Evolutionary conservation across 2,329 filamentous ascomycete genomes (phyloP), one percentile per base, ranked within the genome.

Genomic region (Beauveria pseudobassiana): DNA sequence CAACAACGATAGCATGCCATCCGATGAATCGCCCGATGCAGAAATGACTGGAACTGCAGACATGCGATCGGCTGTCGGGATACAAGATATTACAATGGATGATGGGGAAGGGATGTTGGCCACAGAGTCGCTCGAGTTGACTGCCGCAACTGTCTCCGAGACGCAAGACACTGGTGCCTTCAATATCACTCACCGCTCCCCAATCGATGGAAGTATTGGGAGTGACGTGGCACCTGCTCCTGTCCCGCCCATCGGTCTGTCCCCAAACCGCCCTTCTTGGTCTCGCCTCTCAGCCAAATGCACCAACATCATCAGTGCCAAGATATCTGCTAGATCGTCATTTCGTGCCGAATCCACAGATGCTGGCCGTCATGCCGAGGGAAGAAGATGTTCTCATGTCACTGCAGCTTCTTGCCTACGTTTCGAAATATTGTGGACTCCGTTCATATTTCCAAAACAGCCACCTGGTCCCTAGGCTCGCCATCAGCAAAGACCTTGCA

Each of bases 381-480:
- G 95, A 99, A 69, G 95, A 99, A 74, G 95, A 99, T 70, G 95
- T 99, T 2, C 81, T 99, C 65, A 97, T 99, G 93, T 97, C 95
- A 6, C 82, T 99, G 43, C 95, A 99, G 75, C 84, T 99, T 22
- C 83, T 99, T 51, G 95, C 95, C 18, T 99, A 99, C 73, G 93
- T 99, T 62, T 97, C 93, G 26, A 99, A 99, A 75, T 99, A 99
- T 76, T 98, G 95, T 80, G 96, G 96, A 69, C 84, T 99, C 34
- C 87, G 95, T 20, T 88, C 91, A 5, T 99, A 97, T 74, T 99
- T 99, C 74, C 95, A 99, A 72, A 85, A 89, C 73, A 96, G 93
- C 45, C 95, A 99, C 70, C 81, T 98, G 12, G 95, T 99, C 5
- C 95, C 95, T 0, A 89, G 87, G 65, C 86, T 99, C 56, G 93